Conservation (phyloP, 1,284 basidiomycete species). For the Microbotryomycetes sp. region DNA sequence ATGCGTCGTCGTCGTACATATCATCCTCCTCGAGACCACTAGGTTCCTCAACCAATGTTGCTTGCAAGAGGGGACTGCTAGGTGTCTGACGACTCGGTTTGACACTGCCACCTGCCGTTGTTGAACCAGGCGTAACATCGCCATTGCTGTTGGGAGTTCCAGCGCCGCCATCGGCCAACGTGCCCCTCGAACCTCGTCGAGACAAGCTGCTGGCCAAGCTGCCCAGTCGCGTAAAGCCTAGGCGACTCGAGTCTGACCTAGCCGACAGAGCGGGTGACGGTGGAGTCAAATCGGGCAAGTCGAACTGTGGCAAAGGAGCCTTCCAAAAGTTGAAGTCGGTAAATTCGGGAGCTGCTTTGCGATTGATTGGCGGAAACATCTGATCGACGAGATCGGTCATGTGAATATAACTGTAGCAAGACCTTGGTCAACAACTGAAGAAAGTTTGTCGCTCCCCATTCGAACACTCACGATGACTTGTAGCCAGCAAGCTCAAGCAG, state of each 20-base stretch:
- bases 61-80: slow-evolving; percentile 21
- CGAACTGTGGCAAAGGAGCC: slow-evolving; percentile 58
- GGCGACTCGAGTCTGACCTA: slow-evolving; percentile 57
- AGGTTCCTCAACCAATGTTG: slow-evolving; percentile 25
- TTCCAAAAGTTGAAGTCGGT: slow-evolving; percentile 99
- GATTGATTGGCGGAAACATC: slow-evolving; percentile 94
- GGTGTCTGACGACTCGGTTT: slow-evolving; percentile 12
- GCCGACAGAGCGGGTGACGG: slow-evolving; percentile 65
- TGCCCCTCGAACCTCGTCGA: slow-evolving; percentile 11
- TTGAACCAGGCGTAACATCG: slow-evolving; percentile 14
- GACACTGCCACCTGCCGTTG: slow-evolving; percentile 3
- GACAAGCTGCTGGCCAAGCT: slow-evolving; percentile 30
- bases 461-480: slow-evolving; percentile 86
- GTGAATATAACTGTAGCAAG: slow-evolving; percentile 66
- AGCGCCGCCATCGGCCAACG: slow-evolving; percentile 3
- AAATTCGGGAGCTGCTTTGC: slow-evolving; percentile 78
- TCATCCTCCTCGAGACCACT: slow-evolving; percentile 16
- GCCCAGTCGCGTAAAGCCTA: slow-evolving; percentile 32
- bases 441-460: too few species aligned
- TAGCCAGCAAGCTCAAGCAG: slow-evolving; percentile 91
- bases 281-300: slow-evolving; percentile 81
- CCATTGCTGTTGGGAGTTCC: slow-evolving; percentile 24
- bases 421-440: neutral
- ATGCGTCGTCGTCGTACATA: slow-evolving; percentile 23
- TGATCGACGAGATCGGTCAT: slow-evolving; percentile 99